Evolutionary conservation across 83 land plant species (phyloP).

Genomic region (Diphasiastrum complanatum): DNA sequence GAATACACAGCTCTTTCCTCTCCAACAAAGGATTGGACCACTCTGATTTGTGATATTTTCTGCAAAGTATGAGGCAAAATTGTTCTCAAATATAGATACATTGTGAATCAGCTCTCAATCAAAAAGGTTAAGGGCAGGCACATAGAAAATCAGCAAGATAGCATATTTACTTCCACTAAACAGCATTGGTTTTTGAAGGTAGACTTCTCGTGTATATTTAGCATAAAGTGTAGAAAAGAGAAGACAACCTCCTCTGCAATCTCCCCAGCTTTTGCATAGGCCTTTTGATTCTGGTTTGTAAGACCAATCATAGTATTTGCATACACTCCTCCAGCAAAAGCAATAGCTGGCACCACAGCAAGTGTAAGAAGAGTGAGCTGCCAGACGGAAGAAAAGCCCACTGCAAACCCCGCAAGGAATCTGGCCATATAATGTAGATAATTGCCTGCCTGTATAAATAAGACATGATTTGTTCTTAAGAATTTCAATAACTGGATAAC

Average conservation of each 20-base stretch:
- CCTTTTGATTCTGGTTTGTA: constrained; percentile 49
- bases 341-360: constrained; percentile 71
- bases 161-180: neutral
- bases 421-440: constrained; percentile 71
- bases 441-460: constrained; percentile 66
- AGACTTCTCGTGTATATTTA: neutral
- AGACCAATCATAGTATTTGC: constrained; percentile 54
- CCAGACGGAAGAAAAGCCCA: constrained; percentile 68
- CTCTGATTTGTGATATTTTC: constrained; percentile 50
- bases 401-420: constrained; percentile 60
- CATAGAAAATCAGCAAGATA: neutral
- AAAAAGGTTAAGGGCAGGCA: neutral
- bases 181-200: neutral
- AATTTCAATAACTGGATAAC: neutral
- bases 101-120: neutral
- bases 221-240: neutral
- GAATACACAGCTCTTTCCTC: constrained; percentile 46
- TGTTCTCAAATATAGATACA: neutral
- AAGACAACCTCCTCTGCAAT: constrained; percentile 72
- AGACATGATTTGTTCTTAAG: neutral
- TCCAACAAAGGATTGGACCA: constrained; percentile 52
- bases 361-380: constrained; percentile 73
- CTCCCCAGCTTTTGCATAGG: constrained; percentile 73
- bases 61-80: constrained; percentile 13
- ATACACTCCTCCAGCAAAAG: constrained; percentile 72